Base-by-base conservation (phyloP, 2,329 filamentous ascomycete species). In the Chalaropsis thielavioides region DNA sequence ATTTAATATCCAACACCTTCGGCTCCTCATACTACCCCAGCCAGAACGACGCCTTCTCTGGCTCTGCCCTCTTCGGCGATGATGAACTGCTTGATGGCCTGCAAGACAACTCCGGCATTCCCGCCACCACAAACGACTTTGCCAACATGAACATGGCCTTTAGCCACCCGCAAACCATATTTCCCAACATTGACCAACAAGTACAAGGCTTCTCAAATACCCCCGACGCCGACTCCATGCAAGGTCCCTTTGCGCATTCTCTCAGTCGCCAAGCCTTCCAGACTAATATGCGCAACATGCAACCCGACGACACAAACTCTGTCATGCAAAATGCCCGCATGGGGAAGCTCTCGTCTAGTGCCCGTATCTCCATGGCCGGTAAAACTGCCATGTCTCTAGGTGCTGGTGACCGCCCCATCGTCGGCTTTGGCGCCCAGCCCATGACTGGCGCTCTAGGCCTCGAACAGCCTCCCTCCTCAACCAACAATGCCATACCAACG, bases 201-300 rank as follows among this genome's bases (percentile, higher is more conserved):
- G 85, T 90, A 72, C 87, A 88, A 71, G 84, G 90, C 68, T 97
- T 88, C 75, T 96, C 92, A 22, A 90, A 89, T 73, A 96, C 92
- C 1, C 92, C 92, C 2, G 92, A 97, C 68, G 90, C 90, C 63
- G 88, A 90, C 63, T 91, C 92, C 5, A 92, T 96, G 67, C 89
- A 95, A 72, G 31, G 31, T 71, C 92, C 92, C 0, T 65, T 51
- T 54, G 58, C 63, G 13, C 83, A 88, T 70, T 85, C 82, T 72
- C 94, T 92, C 77, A 87, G 86, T 75, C 88, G 88, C 71, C 80
- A 81, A 43, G 88, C 91, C 69, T 95, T 90, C 73, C 84, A 88
- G 56, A 82, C 83, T 43, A 64, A 58, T 66, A 85, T 88, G 71
- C 82, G 84, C 72, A 80, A 81, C 72, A 78, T 79, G 17, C 61